Evolutionary conservation across 768 basidiomycete genomes (phyloP), one percentile per base, ranked within the genome.

Genomic region (Hebeloma cylindrosporum): DNA sequence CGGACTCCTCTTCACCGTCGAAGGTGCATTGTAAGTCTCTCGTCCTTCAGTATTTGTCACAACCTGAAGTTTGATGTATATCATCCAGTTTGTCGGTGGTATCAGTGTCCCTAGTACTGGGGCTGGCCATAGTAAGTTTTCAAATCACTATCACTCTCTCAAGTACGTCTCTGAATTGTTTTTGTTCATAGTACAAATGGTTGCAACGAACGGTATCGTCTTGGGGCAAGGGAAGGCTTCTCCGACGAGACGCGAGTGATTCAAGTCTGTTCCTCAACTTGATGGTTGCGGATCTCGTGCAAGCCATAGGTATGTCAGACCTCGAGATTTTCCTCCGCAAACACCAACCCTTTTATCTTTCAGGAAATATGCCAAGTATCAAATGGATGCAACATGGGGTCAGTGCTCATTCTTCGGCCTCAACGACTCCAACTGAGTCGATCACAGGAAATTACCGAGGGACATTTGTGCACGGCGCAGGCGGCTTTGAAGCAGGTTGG

Each of bases 401-500:
- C 34, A 42, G 64, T 52, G 18, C 29, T 11, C 38, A 6, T 34
- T 14, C 21, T 1, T 11, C 25, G 5, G 7, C 21, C 10, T 39
- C 18, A 2, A 32, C 13, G 22, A n/a, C 45, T 13, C 13, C 10
- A 13, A 7, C 28, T n/a, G 2, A 13, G 30, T 26, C 20, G 18
- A 16, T 22, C 22, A 18, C 30, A 64, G 62, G 22, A 30, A 17
- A 48, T 79, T 2, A 58, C 59, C 0, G 67, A 62, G 41, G 73
- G 67, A 7, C 29, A 58, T 0, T 60, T 73, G 1, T 79, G 77
- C 55, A 69, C 70, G 5, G 65, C 65, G 0, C 77, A 79, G 61
- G 75, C 66, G 37, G 65, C 62, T 21, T 33, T 78, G 38, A 77
- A 75, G 58, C 74, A 78, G 32, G 45, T 69, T 1, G 72, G 77